These are phyloP conservation scores for Inonotus obliquus DNA, from an alignment of 1,284 basidiomycete genomes.

Conservation along the genomic window DNA sequence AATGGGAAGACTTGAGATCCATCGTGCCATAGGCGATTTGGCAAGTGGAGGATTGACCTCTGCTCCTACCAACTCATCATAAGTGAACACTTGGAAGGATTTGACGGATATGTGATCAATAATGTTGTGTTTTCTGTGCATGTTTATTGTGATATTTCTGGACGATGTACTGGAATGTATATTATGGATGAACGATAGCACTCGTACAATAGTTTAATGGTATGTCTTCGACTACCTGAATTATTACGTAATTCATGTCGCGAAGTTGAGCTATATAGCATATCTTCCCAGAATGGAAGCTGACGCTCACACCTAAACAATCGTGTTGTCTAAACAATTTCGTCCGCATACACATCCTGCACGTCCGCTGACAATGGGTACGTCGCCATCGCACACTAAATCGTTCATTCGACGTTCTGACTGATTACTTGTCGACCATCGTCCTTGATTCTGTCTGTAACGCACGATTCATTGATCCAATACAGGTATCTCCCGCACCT, in stretches of 20 bases:
- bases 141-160: background rate
- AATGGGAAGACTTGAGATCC: conserved; percentile 67
- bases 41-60: conserved; percentile 25
- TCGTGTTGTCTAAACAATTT: background rate
- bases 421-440: too few relatives aligned
- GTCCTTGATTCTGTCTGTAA: too few relatives aligned
- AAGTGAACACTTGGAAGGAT: too few relatives aligned
- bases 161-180: too few relatives aligned
- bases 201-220: too few relatives aligned
- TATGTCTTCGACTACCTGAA: too few relatives aligned
- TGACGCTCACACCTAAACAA: background rate
- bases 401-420: too few relatives aligned
- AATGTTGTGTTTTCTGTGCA: background rate
- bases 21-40: conserved; percentile 64
- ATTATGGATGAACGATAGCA: too few relatives aligned
- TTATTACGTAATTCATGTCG: background rate
- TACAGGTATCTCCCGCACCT: conserved; percentile 89
- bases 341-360: background rate
- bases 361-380: conserved; percentile 16
- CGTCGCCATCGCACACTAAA: background rate
- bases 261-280: background rate
- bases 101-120: background rate
- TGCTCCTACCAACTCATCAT: background rate
- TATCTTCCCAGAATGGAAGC: background rate
- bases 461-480: background rate